Evolutionary conservation across 139 green algal species (phyloP), one percentile per base, ranked within the genome.

Genomic region (Helicosporidium sp.): DNA sequence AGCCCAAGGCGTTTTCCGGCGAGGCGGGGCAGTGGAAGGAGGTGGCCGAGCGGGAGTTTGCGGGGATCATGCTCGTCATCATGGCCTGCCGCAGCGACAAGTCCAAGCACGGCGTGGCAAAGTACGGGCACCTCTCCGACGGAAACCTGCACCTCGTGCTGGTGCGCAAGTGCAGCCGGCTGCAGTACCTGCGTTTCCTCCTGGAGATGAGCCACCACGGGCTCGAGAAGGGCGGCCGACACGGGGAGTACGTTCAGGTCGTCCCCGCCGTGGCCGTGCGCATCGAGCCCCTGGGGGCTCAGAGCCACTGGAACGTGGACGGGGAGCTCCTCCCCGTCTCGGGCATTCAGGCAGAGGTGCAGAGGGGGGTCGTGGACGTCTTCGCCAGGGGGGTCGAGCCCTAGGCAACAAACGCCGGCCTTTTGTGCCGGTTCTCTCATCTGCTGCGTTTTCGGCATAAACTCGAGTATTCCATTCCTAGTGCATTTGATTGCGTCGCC

Each of bases 291-390:
- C 12, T 45, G n/a, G 15, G 52, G 25, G 28, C 7, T 2, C 60
- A 64, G 15, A 75, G 59, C 49, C 43, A 13, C 26, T 89, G 79
- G 79, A 89, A 84, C 49, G 60, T 86, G 24, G 79, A 89, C 35
- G 79, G 79, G 7, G 79, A 89, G 61, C 60, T 89, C 44, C 55
- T 84, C 49, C 33, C 26, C 13, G 18, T 13, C 22, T 15, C 16
- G 18, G 20, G 16, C 20, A 26, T 58, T 6, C 37, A 22, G 19
- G 51, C 51, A 27, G 37, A 58, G 29, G 55, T 61, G 13, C 61
- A 73, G 45, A 56, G 58, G 4, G 74, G 66, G 0, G 53, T 72
- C 26, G 42, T 86, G 33, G 60, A 82, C 31, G 75, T 83, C 13
- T 89, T 89, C 62, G 69, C 72, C 16, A 55, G 75, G 6, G 77